A percentile compares a stretch with the other conserved stretches of the same genome.
These are phyloP conservation scores for Abelmoschus esculentus DNA, from an alignment of 345 rosid genomes.

Conservation along the genomic window DNA sequence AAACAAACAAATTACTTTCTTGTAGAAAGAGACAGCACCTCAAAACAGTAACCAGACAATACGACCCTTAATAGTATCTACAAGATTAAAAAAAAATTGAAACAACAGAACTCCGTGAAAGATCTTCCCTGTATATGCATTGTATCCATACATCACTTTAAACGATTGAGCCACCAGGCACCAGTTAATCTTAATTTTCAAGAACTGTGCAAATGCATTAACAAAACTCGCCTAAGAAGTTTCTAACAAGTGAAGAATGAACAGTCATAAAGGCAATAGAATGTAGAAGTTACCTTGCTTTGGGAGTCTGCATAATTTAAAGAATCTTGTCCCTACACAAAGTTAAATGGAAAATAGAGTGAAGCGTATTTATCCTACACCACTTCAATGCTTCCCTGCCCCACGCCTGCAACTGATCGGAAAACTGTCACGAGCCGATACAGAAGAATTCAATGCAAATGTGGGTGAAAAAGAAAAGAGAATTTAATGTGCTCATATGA, in stretches of 20 bases:
- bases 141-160: constrained; percentile 13
- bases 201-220: not conserved
- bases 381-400: constrained; percentile 49
- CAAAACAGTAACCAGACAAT: not conserved
- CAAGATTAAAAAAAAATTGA: not conserved
- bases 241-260: constrained; percentile 17
- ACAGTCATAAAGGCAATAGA: constrained; percentile 19
- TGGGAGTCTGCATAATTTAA: constrained; percentile 81
- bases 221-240: constrained; percentile 6
- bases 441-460: constrained; percentile 35
- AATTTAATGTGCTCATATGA: constrained; percentile 32
- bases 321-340: constrained; percentile 21
- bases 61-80: constrained; percentile 2
- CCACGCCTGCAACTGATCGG: constrained; percentile 38
- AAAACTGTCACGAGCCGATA: constrained; percentile 14
- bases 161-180: not conserved
- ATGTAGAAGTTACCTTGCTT: constrained; percentile 54
- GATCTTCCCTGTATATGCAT: not conserved
- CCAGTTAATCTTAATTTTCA: not conserved
- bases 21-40: not conserved
- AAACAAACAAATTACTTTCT: constrained; percentile 2
- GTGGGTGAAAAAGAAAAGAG: not conserved
- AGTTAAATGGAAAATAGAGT: constrained; percentile 12
- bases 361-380: constrained; percentile 23
- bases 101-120: not conserved